Percentiles rank a stretch among this genome's conserved stretches.
phyloP scores from a whole-genome alignment of 345 rosid species.

The Citrus inodora region DNA sequence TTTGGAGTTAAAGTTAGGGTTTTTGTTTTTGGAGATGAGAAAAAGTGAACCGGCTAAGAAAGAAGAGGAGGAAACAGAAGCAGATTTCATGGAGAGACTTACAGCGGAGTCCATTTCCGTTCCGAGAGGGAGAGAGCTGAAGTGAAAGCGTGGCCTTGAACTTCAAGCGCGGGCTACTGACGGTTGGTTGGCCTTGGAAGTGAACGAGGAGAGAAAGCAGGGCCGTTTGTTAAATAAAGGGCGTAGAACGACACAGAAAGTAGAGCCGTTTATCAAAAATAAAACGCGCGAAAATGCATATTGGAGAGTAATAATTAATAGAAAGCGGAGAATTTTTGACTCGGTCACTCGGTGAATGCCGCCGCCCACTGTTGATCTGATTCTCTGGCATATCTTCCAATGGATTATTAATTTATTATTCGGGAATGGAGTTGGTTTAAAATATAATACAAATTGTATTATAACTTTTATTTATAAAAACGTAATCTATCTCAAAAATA shows the following conservation, averaged over 20 bases:
- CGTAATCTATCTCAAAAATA: no score
- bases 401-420: no score
- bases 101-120: conserved; percentile 30
- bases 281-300: neutral
- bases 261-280: no score
- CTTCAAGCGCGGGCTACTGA: conserved; percentile 1
- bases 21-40: conserved; percentile 26
- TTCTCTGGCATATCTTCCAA: accelerated
- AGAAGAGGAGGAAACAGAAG: conserved; percentile 12
- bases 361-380: no score
- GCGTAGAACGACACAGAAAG: neutral
- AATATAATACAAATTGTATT: no score
- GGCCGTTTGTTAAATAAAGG: conserved; percentile 19
- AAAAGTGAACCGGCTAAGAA: conserved; percentile 15
- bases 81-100: conserved; percentile 27
- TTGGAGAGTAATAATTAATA: no score
- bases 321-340: no score
- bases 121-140: neutral
- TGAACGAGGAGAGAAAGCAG: conserved; percentile 10
- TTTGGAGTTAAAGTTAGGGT: conserved; percentile 21
- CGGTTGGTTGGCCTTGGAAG: neutral
- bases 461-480: no score
- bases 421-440: no score
- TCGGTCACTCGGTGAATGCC: no score
- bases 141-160: neutral